A percentile compares a stretch with the other conserved stretches of the same genome.
Evolutionary conservation across 306 rosid genomes (phyloP).

Genomic region (Sicyos edulis): DNA sequence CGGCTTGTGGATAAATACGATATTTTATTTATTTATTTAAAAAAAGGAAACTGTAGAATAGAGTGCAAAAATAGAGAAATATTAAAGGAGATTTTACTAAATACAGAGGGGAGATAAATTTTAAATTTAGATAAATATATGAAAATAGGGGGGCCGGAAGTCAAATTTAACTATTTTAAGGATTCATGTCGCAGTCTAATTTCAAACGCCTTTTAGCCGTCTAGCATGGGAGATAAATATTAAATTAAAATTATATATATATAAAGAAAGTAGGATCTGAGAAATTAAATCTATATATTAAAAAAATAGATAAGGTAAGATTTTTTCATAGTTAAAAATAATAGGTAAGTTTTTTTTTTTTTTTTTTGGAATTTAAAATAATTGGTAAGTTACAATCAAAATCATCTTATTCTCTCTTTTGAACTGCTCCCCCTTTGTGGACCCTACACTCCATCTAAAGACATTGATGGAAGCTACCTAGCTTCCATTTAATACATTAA

Average conservation of each 20-base stretch:
- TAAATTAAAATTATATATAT: too few relatives aligned
- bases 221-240: not conserved
- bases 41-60: not conserved
- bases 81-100: not conserved
- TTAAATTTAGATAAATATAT: too few relatives aligned
- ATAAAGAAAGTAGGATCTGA: too few relatives aligned
- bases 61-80: not conserved
- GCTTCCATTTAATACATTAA: conserved; percentile 19
- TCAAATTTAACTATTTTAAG: not conserved
- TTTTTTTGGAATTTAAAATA: too few relatives aligned
- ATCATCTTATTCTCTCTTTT: not conserved
- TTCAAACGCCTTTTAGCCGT: conserved; percentile 17
- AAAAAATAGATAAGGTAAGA: not conserved
- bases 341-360: too few relatives aligned
- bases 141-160: not conserved
- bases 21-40: too few relatives aligned
- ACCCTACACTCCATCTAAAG: not conserved
- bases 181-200: not conserved
- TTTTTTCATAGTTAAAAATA: not conserved
- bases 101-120: too few relatives aligned
- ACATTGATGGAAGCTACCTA: conserved; percentile 12
- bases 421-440: conserved; percentile 11
- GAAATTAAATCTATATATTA: too few relatives aligned
- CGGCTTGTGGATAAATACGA: too few relatives aligned
- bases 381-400: not conserved